Evolutionary conservation across 2,329 filamentous ascomycete species (phyloP).

Genomic region (Pseudocercospora fijiensis): DNA sequence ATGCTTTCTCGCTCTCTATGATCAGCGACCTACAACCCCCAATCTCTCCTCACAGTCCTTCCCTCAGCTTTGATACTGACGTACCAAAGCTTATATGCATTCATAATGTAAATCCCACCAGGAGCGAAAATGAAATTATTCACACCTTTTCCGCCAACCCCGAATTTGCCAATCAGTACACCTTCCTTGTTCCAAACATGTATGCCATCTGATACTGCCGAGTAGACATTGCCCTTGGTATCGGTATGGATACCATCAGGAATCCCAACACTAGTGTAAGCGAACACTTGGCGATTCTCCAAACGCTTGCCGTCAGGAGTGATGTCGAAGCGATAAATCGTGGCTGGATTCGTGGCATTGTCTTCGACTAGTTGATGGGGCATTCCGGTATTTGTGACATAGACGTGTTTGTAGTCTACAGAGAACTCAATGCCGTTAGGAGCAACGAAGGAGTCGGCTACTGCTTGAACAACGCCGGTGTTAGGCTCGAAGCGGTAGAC

Average conservation of each 20-base stretch:
- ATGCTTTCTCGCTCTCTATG: background rate
- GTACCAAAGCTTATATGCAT: slow-evolving; percentile 37
- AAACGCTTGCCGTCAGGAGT: slow-evolving; percentile 38
- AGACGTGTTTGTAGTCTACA: slow-evolving; percentile 53
- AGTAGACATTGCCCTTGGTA: slow-evolving; percentile 55
- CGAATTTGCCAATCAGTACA: slow-evolving; percentile 57
- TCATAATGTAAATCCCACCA: slow-evolving; percentile 37
- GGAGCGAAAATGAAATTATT: slow-evolving; percentile 40
- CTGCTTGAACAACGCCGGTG: slow-evolving; percentile 55
- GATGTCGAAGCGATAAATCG: slow-evolving; percentile 47
- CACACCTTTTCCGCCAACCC: slow-evolving; percentile 40
- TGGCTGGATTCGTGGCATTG: slow-evolving; percentile 43
- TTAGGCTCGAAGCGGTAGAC: slow-evolving; percentile 57
- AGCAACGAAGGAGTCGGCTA: slow-evolving; percentile 57
- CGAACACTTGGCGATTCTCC: slow-evolving; percentile 51
- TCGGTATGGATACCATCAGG: slow-evolving; percentile 61
- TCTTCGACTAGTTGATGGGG: too few species aligned
- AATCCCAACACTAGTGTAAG: slow-evolving; percentile 54
- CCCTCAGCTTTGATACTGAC: slow-evolving; percentile 37
- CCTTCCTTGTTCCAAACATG: slow-evolving; percentile 56
- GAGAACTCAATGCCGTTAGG: slow-evolving; percentile 61
- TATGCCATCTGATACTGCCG: slow-evolving; percentile 53
- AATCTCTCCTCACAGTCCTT: slow-evolving; percentile 36
- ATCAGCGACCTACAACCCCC: slow-evolving; percentile 31
- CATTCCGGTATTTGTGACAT: slow-evolving; percentile 59